Conservation (phyloP, 2,329 filamentous ascomycete species). For the Colletotrichum tanaceti region DNA sequence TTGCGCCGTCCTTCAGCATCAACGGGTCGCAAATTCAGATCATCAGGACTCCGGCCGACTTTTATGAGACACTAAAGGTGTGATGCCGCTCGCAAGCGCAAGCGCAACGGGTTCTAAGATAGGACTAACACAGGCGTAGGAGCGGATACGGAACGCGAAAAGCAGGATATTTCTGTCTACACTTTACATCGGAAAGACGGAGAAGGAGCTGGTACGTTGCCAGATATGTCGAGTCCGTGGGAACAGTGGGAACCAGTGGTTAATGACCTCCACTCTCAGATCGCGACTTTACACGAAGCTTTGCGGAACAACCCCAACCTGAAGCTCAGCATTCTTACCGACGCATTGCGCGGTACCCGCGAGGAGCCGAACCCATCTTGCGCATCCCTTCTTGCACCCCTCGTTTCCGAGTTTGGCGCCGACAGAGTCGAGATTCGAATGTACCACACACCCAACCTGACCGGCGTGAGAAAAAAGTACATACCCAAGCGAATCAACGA, state of each 20-base stretch:
- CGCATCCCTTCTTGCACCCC: conserved; percentile 85
- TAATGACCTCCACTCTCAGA: conserved; percentile 57
- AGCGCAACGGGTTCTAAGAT: conserved; percentile 2
- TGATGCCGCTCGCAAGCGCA: conserved; percentile 19
- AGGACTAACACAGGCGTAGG: conserved; percentile 55
- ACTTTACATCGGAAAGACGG: conserved; percentile 93
- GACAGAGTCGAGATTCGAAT: conserved; percentile 92
- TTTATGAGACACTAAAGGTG: conserved; percentile 92
- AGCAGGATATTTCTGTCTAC: conserved; percentile 92
- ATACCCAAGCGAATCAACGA: conserved; percentile 94
- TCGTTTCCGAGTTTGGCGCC: conserved; percentile 86
- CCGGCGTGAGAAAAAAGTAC: conserved; percentile 83
- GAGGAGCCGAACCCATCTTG: conserved; percentile 88
- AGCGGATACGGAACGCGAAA: conserved; percentile 84
- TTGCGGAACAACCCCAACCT: conserved; percentile 80
- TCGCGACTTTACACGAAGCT: conserved; percentile 80
- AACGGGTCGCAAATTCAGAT: conserved; percentile 83
- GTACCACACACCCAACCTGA: conserved; percentile 98
- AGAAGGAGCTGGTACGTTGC: conserved; percentile 78
- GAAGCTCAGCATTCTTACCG: conserved; percentile 88
- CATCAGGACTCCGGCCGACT: conserved; percentile 83
- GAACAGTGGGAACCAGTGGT: neutral
- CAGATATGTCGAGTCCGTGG: neutral
- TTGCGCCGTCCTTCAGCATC: conserved; percentile 92
- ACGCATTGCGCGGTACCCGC: conserved; percentile 89